Conservation (phyloP, 352 stramenopile species). For the Phytophthora fragariaefolia region DNA sequence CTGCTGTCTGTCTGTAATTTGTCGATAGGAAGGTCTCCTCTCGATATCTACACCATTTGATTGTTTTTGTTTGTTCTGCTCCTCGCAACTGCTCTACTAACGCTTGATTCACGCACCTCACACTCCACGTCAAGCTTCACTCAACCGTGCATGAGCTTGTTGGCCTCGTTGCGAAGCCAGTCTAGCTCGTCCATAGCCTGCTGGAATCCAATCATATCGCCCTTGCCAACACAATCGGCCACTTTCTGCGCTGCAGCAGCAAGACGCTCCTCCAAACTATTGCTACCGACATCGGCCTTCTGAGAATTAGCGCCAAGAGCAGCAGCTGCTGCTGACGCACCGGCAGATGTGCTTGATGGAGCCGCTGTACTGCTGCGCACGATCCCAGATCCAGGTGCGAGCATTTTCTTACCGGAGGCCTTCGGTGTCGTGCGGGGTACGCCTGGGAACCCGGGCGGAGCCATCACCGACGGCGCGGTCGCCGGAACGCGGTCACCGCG, state of each 20-base stretch:
- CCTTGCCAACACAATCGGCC: conserved; percentile 76
- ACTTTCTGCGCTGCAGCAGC: conserved; percentile 70
- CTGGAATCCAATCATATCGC: conserved; percentile 85
- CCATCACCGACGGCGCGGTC: conserved; percentile 31
- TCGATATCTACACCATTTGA: conserved; percentile 41
- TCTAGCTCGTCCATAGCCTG: conserved; percentile 84
- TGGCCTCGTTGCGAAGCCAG: conserved; percentile 80
- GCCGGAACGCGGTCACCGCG: conserved; percentile 40
- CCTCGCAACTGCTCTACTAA: conserved; percentile 42
- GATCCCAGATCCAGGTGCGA: conserved; percentile 59
- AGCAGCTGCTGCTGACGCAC: conserved; percentile 19
- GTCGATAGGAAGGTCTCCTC: conserved; percentile 17
- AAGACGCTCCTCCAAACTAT: conserved; percentile 68
- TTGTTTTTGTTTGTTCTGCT: conserved; percentile 30
- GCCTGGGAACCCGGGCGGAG: conserved; percentile 58
- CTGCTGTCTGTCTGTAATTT: conserved; percentile 36
- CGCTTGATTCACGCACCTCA: conserved; percentile 42
- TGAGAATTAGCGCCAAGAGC: conserved; percentile 42
- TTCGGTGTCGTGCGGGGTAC: conserved; percentile 63
- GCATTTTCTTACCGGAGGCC: conserved; percentile 55
- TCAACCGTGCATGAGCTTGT: conserved; percentile 75
- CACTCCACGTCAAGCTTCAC: conserved; percentile 26
- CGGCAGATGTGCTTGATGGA: conserved; percentile 29
- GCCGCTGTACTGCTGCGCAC: conserved; percentile 43
- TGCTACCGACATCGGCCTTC: conserved; percentile 33